phyloP scores from a whole-genome alignment of 257 asterid species.

The Ilex aquifolium region DNA sequence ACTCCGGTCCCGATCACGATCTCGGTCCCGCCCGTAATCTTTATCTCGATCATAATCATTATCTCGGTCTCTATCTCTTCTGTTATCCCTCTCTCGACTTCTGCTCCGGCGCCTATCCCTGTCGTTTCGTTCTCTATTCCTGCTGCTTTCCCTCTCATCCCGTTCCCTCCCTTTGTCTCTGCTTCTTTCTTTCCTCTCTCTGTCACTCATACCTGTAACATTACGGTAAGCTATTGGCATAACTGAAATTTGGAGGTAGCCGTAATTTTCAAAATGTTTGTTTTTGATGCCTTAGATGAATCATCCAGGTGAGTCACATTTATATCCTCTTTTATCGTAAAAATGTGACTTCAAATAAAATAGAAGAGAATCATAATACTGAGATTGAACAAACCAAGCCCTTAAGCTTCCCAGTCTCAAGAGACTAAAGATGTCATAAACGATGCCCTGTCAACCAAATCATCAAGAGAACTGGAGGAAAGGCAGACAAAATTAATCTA shows the following conservation, averaged over 20 bases:
- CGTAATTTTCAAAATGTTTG: no score
- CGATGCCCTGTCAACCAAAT: no score
- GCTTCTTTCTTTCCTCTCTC: slow-evolving; percentile 60
- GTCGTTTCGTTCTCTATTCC: slow-evolving; percentile 46
- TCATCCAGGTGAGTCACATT: no score
- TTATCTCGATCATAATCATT: slow-evolving; percentile 59
- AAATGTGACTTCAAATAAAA: neutral
- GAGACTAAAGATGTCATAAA: no score
- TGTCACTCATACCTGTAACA: slow-evolving; percentile 40
- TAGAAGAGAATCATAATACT: neutral
- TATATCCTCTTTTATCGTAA: neutral
- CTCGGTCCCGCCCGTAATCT: slow-evolving; percentile 67
- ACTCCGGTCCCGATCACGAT: slow-evolving; percentile 47
- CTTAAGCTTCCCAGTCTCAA: no score
- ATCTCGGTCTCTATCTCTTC: slow-evolving; percentile 47
- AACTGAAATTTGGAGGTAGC: neutral
- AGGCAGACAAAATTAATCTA: no score
- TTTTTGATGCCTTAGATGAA: no score
- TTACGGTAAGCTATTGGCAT: neutral
- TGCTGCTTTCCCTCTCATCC: slow-evolving; percentile 62
- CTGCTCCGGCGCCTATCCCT: slow-evolving; percentile 63
- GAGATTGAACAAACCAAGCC: no score
- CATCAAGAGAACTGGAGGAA: no score
- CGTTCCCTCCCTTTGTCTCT: slow-evolving; percentile 61
- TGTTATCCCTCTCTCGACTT: slow-evolving; percentile 53